Evolutionary conservation across 192 early-diverging fungal species (phyloP), one percentile per base, ranked within the genome.

Genomic region (Entomortierella chlamydospora): DNA sequence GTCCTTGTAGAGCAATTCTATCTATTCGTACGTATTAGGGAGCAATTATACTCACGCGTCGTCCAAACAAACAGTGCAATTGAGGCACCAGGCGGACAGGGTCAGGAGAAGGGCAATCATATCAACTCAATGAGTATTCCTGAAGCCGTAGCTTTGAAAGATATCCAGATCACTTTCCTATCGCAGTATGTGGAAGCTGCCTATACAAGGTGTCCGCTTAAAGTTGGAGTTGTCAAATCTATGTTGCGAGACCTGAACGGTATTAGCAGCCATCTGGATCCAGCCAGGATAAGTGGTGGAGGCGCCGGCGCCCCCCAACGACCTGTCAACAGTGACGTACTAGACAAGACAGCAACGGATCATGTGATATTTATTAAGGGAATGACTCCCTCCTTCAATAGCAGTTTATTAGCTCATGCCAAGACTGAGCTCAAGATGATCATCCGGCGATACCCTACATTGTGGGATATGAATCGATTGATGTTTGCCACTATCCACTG

Each of bases 401-500:
- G 31, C 57, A 59, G 12, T 0, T 29, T 42, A 9, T 25, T 68
- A 4, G 74, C 61, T n/a, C 73, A 77, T 34, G 45, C 61, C 23
- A 69, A 70, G 56, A 59, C 53, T 28, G 68, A 69, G 25, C 67
- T 79, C 25, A 33, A 53, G 54, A 70, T 37, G 37, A 79, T 70
- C 5, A 60, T 52, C 1, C 28, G 68, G 26, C 56, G 63, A 34
- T 70, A 79, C 34, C 57, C 76, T 6, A 66, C 37, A 0, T 33
- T 66, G 1, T 79, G 76, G 76, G 68, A 79, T 30, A 70, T 70
- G 67, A 79, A 79, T 39, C 54, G 63, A 49, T 57, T 79, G 17
- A 56, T 79, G 29, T 79, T 79, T 60, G 61, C 68, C 22, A 79
- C 67, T 29, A 64, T 79, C 8, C 76, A 79, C 30, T 79, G 76